phyloP scores from a whole-genome alignment of 768 basidiomycete species.

The Collybiopsis luxurians region DNA sequence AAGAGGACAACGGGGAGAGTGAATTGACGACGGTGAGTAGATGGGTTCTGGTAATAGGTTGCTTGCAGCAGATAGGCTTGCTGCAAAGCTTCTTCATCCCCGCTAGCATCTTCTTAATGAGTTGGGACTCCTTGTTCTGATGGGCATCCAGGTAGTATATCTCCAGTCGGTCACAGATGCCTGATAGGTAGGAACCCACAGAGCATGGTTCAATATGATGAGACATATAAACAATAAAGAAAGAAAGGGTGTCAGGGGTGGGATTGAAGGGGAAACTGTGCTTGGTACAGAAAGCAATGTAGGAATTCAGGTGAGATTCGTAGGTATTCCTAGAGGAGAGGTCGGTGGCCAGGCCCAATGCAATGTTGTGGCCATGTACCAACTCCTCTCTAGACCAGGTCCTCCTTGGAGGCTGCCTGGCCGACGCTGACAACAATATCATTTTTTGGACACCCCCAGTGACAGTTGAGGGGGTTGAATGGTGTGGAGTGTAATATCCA shows the following conservation, averaged over 20 bases:
- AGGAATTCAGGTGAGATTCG: constrained; percentile 22
- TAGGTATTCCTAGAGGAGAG: constrained; percentile 14
- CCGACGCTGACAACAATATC: constrained; percentile 1
- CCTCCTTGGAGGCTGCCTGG: constrained; percentile 26
- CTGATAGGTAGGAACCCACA: constrained; percentile 20
- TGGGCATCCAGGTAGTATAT: constrained; percentile 16
- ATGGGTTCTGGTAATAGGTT: constrained; percentile 10
- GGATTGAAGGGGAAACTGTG: constrained; percentile 26
- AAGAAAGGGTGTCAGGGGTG: constrained; percentile 25
- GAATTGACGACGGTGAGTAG: background rate
- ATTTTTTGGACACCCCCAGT: constrained; percentile 18
- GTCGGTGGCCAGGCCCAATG: constrained; percentile 23
- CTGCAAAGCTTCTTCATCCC: constrained; percentile 8
- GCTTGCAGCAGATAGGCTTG: background rate
- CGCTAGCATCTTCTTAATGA: constrained; percentile 13
- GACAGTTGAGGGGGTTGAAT: constrained; percentile 21
- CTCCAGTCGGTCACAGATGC: constrained; percentile 19
- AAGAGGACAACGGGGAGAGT: background rate
- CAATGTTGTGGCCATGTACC: constrained; percentile 21
- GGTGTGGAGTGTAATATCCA: background rate
- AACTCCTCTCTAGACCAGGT: constrained; percentile 32
- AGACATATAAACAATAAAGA: constrained; percentile 27
- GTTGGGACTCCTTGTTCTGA: background rate
- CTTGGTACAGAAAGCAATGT: constrained; percentile 21
- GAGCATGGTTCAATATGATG: constrained; percentile 21